These are phyloP conservation scores for Nemania sp. DNA, from an alignment of 2,329 filamentous ascomycete genomes.

Conservation along the genomic window DNA sequence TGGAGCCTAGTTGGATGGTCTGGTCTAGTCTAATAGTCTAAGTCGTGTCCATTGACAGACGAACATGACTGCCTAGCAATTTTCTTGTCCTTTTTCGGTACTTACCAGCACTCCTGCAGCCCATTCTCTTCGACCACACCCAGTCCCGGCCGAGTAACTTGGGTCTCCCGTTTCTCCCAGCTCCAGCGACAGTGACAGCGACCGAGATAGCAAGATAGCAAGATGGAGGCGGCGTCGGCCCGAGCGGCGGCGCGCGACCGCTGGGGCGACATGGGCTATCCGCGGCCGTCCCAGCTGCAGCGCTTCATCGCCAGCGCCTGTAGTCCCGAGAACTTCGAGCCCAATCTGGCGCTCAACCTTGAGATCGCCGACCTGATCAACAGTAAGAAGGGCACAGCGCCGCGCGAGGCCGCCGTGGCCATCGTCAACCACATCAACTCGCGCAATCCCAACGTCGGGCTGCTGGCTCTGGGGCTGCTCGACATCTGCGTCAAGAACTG, in stretches of 20 bases:
- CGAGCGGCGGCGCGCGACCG: slow-evolving; percentile 94
- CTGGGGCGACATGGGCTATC: slow-evolving; percentile 80
- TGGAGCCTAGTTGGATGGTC: no score
- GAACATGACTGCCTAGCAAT: no score
- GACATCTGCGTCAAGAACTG: slow-evolving; percentile 99
- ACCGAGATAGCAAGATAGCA: not conserved
- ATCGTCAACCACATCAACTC: slow-evolving; percentile 96
- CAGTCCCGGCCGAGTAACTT: no score
- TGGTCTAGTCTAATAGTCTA: no score
- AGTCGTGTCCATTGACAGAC: no score
- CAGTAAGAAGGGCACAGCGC: slow-evolving; percentile 92
- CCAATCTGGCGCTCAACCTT: slow-evolving; percentile 92
- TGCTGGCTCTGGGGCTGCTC: slow-evolving; percentile 87
- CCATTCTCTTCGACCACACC: no score
- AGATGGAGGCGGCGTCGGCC: slow-evolving; percentile 92
- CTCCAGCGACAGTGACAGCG: not conserved
- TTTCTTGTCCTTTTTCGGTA: no score
- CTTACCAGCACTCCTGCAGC: no score
- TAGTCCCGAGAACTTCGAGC: slow-evolving; percentile 96
- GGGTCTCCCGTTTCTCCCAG: no score
- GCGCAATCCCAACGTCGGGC: slow-evolving; percentile 91
- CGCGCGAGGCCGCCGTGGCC: slow-evolving; percentile 88
- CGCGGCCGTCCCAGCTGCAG: slow-evolving; percentile 83
- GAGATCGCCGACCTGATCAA: slow-evolving; percentile 98
- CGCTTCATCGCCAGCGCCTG: slow-evolving; percentile 96